A percentile compares a stretch with the other conserved stretches of the same genome.
These are phyloP conservation scores for Trematosphaeria pertusa DNA, from an alignment of 2,329 filamentous ascomycete species.

Conservation along the genomic window DNA sequence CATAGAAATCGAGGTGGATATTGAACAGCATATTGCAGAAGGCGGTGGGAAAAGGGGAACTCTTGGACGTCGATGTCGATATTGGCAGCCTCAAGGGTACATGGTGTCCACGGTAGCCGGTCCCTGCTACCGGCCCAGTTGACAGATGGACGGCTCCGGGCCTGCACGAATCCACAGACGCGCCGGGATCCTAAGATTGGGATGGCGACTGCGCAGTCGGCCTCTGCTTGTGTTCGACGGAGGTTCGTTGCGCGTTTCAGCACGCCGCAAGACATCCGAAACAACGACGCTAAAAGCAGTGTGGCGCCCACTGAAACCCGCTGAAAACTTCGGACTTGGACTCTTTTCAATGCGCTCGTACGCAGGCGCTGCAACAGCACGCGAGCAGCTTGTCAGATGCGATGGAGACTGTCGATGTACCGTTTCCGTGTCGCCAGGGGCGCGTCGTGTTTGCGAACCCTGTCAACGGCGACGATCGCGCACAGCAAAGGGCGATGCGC, in stretches of 20 bases:
- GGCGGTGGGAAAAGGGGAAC: not conserved
- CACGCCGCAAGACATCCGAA: slow-evolving; percentile 7
- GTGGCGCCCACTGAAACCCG: slow-evolving; percentile 11
- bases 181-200: not conserved
- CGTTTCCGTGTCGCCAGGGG: not conserved
- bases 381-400: not conserved
- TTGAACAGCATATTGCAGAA: not conserved
- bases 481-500: slow-evolving; percentile 4
- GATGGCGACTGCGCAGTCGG: not conserved
- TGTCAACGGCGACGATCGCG: slow-evolving; percentile 9
- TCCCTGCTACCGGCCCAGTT: not conserved
- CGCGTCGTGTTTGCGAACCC: not conserved
- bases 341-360: slow-evolving; percentile 10
- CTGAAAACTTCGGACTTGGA: slow-evolving; percentile 7
- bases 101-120: not conserved
- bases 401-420: too few species aligned
- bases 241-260: slow-evolving; percentile 4
- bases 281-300: slow-evolving; percentile 2
- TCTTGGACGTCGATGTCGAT: not conserved
- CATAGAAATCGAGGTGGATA: too few species aligned
- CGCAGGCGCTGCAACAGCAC: not conserved
- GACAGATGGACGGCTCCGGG: not conserved
- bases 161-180: not conserved
- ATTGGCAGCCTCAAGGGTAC: not conserved
- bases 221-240: not conserved